Conservation (phyloP, 176 grass and related monocot genomes). For the Oryza nivara region DNA sequence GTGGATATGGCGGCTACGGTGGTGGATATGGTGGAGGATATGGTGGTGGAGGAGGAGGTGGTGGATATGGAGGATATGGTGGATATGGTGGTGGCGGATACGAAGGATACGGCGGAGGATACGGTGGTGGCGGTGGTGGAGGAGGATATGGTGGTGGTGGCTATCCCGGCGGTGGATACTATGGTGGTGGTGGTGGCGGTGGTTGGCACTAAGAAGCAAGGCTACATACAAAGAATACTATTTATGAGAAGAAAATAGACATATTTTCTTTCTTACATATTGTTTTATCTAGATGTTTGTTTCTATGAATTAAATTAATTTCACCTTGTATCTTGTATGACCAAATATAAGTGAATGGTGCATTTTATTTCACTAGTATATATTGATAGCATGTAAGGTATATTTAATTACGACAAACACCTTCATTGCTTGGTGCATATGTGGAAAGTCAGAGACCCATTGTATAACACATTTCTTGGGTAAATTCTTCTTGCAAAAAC, state of each 20-base stretch:
- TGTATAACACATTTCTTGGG: too few species aligned
- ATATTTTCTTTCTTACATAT: not conserved
- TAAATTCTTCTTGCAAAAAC: too few species aligned
- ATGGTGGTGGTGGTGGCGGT: not conserved
- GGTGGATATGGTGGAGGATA: not conserved
- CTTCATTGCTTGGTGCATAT: too few species aligned
- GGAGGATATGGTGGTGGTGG: not conserved
- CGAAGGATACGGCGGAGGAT: not conserved
- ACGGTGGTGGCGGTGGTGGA: not conserved
- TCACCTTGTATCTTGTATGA: not conserved
- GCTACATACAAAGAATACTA: not conserved
- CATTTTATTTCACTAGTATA: too few species aligned
- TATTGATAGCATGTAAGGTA: too few species aligned
- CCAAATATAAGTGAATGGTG: not conserved
- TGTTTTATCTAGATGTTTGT: not conserved
- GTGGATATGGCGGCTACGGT: not conserved
- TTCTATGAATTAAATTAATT: not conserved
- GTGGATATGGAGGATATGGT: not conserved
- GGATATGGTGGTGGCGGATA: not conserved
- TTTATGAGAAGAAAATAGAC: not conserved
- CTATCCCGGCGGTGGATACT: not conserved
- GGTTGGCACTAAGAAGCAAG: not conserved
- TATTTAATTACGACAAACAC: too few species aligned
- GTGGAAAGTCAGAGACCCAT: too few species aligned
- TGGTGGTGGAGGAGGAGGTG: not conserved